Evolutionary conservation across 306 rosid genomes (phyloP).

Genomic region (Corylus americana): DNA sequence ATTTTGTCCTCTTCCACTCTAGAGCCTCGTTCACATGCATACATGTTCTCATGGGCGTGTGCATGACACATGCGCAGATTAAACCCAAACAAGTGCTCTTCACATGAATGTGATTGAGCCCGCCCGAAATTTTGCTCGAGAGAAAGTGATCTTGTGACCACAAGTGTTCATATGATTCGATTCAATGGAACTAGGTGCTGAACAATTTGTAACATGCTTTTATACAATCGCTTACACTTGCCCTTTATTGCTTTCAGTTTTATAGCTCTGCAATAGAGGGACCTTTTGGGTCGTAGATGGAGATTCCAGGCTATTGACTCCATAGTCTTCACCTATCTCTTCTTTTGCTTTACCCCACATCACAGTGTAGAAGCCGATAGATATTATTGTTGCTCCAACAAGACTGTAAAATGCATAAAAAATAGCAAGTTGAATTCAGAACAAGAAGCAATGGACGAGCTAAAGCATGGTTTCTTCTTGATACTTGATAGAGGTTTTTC

Average conservation of each 20-base stretch:
- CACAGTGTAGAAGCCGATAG: constrained; percentile 83
- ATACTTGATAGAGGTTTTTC: too few relatives aligned
- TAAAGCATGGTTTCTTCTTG: not conserved
- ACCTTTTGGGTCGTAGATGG: constrained; percentile 40
- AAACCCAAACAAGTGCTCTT: too few relatives aligned
- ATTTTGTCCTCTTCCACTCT: not conserved
- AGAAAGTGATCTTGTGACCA: not conserved
- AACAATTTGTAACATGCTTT: not conserved
- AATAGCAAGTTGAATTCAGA: not conserved
- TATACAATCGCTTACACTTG: constrained; percentile 16
- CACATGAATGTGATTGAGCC: too few relatives aligned
- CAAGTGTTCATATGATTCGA: not conserved
- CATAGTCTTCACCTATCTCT: constrained; percentile 38
- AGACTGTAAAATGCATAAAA: constrained; percentile 45
- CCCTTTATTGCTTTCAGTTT: constrained; percentile 25
- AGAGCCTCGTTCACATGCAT: not conserved
- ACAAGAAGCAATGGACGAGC: not conserved
- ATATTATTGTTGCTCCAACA: constrained; percentile 74
- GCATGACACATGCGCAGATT: not conserved
- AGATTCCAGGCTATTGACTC: constrained; percentile 39
- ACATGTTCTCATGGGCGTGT: not conserved
- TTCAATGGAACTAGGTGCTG: not conserved
- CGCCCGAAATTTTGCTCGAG: too few relatives aligned
- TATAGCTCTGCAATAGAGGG: constrained; percentile 55
- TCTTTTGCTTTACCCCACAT: constrained; percentile 89